Evolutionary conservation across 2,329 filamentous ascomycete genomes (phyloP), one percentile per base, ranked within the genome.

Genomic region (Monosporascus sp.): DNA sequence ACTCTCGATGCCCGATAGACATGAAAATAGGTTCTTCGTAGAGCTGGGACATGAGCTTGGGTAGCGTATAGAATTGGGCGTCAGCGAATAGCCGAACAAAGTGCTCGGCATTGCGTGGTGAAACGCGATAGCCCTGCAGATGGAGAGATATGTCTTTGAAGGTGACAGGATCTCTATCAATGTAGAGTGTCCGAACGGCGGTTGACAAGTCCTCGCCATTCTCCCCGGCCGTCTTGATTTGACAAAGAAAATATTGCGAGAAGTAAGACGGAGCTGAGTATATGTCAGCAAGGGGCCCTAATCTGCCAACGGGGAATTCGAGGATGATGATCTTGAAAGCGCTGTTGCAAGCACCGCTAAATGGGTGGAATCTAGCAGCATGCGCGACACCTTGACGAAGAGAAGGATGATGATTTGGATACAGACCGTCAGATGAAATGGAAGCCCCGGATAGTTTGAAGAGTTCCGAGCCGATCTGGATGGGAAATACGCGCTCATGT

Each of bases 31-130:
- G 89, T 57, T 91, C 90, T 62, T 93, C 90, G 71, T 93, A 95
- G 22, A 97, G 85, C 71, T 95, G 92, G 27, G 91, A 91, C 60
- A 93, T 91, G 55, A 97, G 77, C 60, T 90, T 88, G 26, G 93
- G 93, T 50, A 97, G 74, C 65, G 84, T 91, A 72, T 97, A 97
- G 73, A 97, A 97, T 66, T 97, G 93, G 1, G 93, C 91, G 71
- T 97, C 93, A 20, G 92, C 91, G 71, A 96, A 97, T 31, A 97
- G 77, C 54, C 89, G 91, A 62, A 97, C 92, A 70, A 93, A 97
- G 71, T 97, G 90, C 51, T 85, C 83, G 49, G 88, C 89, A 72
- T 96, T 88, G 57, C 83, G 82, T 3, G 93, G 92, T 52, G 81
- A 79, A 56, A 97, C 82, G 73, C 96, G 88, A 70, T 97, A 97